Conservation (phyloP, 352 stramenopile species). For the Pythium grandisporangium region DNA sequence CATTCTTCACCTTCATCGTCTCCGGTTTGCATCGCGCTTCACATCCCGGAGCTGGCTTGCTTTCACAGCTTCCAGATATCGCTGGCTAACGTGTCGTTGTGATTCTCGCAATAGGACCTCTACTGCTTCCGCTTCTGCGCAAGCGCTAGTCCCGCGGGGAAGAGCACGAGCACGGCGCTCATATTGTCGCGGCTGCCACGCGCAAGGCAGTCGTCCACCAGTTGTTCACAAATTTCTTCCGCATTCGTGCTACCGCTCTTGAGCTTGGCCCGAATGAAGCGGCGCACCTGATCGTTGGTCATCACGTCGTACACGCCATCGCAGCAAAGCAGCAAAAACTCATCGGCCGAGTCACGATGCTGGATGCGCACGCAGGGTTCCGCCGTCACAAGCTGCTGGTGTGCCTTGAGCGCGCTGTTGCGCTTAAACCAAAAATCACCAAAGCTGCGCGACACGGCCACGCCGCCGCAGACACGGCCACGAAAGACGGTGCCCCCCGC, state of each 20-base stretch:
- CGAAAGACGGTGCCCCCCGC: constrained; percentile 79
- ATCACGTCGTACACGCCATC: constrained; percentile 95
- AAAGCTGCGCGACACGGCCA: constrained; percentile 81
- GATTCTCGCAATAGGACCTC: too few species aligned
- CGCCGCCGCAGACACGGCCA: constrained; percentile 72
- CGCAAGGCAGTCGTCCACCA: constrained; percentile 75
- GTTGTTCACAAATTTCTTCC: constrained; percentile 60
- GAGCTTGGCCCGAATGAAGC: constrained; percentile 82
- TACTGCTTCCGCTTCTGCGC: constrained; percentile 14
- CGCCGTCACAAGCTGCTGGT: constrained; percentile 80
- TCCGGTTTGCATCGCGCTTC: too few species aligned
- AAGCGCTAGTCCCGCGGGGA: constrained; percentile 18
- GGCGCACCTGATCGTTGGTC: constrained; percentile 89
- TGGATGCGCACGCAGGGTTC: constrained; percentile 79
- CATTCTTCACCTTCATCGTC: too few species aligned
- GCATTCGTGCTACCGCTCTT: constrained; percentile 39
- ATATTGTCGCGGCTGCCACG: constrained; percentile 85
- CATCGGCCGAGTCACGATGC: constrained; percentile 64
- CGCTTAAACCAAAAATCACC: constrained; percentile 87
- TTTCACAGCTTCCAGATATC: too few species aligned
- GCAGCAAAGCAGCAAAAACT: constrained; percentile 90
- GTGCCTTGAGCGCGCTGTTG: constrained; percentile 62
- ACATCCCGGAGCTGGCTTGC: too few species aligned
- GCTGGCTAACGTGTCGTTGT: too few species aligned
- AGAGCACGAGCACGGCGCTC: constrained; percentile 79